These are phyloP conservation scores for Ophioceras dolichostomum DNA, from an alignment of 2,329 filamentous ascomycete genomes.

Conservation along the genomic window DNA sequence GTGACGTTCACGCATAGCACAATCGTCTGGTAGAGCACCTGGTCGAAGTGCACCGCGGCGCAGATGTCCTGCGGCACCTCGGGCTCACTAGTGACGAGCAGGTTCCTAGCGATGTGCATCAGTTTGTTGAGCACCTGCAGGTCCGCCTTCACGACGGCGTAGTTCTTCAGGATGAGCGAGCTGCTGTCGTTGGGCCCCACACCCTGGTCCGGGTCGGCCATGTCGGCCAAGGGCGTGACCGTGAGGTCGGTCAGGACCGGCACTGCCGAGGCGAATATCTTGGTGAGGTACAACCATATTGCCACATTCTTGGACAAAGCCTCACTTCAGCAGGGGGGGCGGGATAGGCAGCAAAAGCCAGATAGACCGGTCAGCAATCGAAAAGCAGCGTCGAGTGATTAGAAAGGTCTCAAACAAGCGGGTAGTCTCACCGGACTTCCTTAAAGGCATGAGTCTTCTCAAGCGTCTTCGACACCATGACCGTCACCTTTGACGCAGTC, in stretches of 20 bases:
- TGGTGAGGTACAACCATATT: conserved; percentile 53
- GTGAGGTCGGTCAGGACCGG: conserved; percentile 48
- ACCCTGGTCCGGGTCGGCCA: conserved; percentile 41
- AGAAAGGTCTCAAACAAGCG: neutral
- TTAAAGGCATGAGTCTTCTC: conserved; percentile 52
- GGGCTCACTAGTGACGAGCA: conserved; percentile 51
- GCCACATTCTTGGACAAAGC: conserved; percentile 48
- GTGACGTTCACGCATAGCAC: conserved; percentile 55
- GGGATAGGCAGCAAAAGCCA: too few relatives aligned
- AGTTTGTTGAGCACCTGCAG: conserved; percentile 52
- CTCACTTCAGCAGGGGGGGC: too few relatives aligned
- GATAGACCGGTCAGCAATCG: neutral
- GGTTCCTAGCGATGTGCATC: conserved; percentile 53
- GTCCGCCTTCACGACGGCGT: conserved; percentile 47
- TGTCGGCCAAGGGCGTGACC: conserved; percentile 39
- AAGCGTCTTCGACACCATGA: conserved; percentile 46
- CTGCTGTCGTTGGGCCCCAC: conserved; percentile 50
- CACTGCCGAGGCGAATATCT: conserved; percentile 48
- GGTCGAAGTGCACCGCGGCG: conserved; percentile 50
- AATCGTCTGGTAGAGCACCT: conserved; percentile 54
- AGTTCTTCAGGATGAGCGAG: conserved; percentile 50
- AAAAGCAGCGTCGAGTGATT: conserved; percentile 19
- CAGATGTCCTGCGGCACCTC: conserved; percentile 55
- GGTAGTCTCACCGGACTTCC: conserved; percentile 32
- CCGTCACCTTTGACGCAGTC: conserved; percentile 40